These are phyloP conservation scores for Marvania coccoides DNA, from an alignment of 139 green algal genomes.

Conservation along the genomic window DNA sequence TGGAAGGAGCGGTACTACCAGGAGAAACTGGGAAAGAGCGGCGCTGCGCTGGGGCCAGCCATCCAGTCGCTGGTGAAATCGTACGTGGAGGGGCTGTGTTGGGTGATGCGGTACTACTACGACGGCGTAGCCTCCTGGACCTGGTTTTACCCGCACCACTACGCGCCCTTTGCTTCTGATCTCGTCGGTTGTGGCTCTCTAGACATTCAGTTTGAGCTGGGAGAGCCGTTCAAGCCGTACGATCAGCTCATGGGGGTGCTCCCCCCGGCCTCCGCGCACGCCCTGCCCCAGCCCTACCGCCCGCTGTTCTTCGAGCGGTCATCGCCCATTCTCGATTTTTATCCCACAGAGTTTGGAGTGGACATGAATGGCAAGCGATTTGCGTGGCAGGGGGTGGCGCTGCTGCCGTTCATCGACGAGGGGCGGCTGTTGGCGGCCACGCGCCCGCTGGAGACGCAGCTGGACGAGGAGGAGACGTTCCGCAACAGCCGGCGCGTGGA, in stretches of 20 bases:
- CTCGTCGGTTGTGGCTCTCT: constrained; percentile 50
- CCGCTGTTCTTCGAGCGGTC: constrained; percentile 69
- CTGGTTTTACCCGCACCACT: constrained; percentile 98
- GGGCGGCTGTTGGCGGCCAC: constrained; percentile 53
- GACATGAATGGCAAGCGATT: constrained; percentile 99
- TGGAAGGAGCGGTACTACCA: constrained; percentile 90
- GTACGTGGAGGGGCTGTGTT: constrained; percentile 91
- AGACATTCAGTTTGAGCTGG: constrained; percentile 68
- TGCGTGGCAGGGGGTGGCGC: constrained; percentile 93
- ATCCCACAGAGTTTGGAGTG: constrained; percentile 85
- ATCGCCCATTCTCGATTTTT: constrained; percentile 96
- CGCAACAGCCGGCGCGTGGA: constrained; percentile 61
- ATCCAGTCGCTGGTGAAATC: constrained; percentile 56
- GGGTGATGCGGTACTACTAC: constrained; percentile 96
- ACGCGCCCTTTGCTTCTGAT: constrained; percentile 98
- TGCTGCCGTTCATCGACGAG: constrained; percentile 98
- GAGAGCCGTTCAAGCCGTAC: constrained; percentile 91
- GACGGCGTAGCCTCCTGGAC: constrained; percentile 63
- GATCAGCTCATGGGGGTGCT: constrained; percentile 98
- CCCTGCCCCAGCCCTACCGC: constrained; percentile 63
- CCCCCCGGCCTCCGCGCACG: constrained; percentile 76
- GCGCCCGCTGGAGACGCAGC: constrained; percentile 40
- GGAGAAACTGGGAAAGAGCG: constrained; percentile 34
- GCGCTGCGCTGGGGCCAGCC: constrained; percentile 13
- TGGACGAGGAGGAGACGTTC: constrained; percentile 55